phyloP scores from a whole-genome alignment of 1,139 yeast species.

The Candida mesenterica region DNA sequence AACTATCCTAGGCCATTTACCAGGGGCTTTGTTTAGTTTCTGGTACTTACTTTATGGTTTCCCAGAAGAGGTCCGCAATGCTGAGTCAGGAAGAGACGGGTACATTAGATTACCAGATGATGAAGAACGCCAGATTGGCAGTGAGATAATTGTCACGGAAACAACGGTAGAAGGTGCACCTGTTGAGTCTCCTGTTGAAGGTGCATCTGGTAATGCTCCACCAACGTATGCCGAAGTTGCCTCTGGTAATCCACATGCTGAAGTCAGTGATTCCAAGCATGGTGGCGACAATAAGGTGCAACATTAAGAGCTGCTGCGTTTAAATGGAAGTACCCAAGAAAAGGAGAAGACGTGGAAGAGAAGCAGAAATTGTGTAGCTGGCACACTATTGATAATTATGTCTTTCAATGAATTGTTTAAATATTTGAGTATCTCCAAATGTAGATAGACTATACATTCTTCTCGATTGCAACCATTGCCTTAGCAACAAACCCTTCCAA shows the following conservation, averaged over 20 bases:
- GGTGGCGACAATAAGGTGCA: conserved; percentile 35
- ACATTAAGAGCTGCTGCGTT: conserved; percentile 14
- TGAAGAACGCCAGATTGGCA: conserved; percentile 10
- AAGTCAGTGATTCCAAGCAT: conserved; percentile 15
- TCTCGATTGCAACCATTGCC: conserved; percentile 60
- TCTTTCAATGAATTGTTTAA: no score
- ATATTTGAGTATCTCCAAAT: neutral
- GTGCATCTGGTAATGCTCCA: conserved; percentile 16
- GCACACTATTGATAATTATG: no score
- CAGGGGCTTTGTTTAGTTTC: conserved; percentile 36
- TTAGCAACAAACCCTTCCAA: conserved; percentile 91
- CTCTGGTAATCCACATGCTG: conserved; percentile 11
- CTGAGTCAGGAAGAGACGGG: conserved; percentile 15
- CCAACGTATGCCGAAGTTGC: conserved; percentile 31
- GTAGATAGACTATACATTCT: conserved; percentile 1
- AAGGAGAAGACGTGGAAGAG: no score
- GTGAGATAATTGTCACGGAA: neutral
- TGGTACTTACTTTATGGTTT: conserved; percentile 27
- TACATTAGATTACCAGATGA: conserved; percentile 25
- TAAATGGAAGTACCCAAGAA: no score
- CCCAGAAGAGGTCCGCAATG: conserved; percentile 6
- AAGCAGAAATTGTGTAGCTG: no score
- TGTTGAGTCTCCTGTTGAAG: conserved; percentile 5
- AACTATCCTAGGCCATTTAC: conserved; percentile 38
- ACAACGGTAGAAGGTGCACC: neutral